A percentile compares a stretch with the other conserved stretches of the same genome.
Evolutionary conservation across 202 grass and related monocot species (phyloP).

Genomic region (Panicum hallii): DNA sequence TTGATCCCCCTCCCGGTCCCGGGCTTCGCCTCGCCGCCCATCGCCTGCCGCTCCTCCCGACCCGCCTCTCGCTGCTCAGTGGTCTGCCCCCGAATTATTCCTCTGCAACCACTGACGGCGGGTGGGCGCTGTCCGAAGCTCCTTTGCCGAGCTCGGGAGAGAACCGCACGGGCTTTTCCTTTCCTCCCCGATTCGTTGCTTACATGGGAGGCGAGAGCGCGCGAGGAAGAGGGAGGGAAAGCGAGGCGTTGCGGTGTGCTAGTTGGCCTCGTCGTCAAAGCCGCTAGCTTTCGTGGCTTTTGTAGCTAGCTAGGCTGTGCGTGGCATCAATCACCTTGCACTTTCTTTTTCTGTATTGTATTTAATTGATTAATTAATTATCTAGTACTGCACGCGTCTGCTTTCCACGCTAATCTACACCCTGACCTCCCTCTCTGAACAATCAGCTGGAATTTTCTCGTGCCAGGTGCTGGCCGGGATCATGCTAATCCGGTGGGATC

Average conservation of each 20-base stretch:
- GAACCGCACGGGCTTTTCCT: neutral
- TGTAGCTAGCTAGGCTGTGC: constrained; percentile 23
- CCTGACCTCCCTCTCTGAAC: neutral
- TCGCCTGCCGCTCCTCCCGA: neutral
- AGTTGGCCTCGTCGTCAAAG: neutral
- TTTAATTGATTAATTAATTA: neutral
- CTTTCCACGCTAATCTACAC: neutral
- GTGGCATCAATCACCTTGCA: neutral
- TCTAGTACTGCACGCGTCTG: neutral
- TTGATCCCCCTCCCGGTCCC: neutral
- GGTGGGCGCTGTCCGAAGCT: neutral
- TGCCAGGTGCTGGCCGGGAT: neutral
- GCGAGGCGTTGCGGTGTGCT: neutral
- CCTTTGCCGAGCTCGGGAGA: neutral
- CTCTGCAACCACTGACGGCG: neutral
- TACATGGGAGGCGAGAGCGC: neutral
- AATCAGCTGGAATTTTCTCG: neutral
- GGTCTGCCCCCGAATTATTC: neutral
- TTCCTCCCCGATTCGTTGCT: neutral
- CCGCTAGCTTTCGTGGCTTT: neutral
- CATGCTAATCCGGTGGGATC: neutral
- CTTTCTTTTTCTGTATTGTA: no score
- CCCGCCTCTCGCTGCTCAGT: neutral
- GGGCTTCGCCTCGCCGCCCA: constrained; percentile 22
- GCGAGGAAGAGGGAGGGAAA: neutral